A percentile compares a stretch with the other conserved stretches of the same genome.
Conservation (phyloP, 129 eudicot genomes). For the Chrysanthemum seticuspe region DNA sequence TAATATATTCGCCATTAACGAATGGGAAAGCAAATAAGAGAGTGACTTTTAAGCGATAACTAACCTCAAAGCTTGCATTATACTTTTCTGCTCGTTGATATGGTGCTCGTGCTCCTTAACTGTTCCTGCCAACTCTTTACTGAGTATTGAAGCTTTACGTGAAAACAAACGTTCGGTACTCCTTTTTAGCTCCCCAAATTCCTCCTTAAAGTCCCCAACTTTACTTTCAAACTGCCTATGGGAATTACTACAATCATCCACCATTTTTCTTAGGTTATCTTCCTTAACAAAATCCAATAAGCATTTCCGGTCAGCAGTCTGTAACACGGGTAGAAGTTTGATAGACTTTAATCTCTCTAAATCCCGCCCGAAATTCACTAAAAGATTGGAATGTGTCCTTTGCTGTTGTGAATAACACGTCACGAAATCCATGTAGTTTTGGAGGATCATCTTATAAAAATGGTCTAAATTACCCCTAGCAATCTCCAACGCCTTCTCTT, state of each 20-base stretch:
- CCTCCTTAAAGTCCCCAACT: constrained; percentile 86
- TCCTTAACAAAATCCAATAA: constrained; percentile 86
- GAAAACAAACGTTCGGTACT: constrained; percentile 73
- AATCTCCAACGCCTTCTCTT: constrained; percentile 92
- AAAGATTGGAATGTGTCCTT: constrained; percentile 59
- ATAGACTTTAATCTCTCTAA: constrained; percentile 62
- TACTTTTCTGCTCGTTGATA: constrained; percentile 77
- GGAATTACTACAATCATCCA: constrained; percentile 77
- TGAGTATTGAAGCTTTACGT: constrained; percentile 59
- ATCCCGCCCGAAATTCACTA: constrained; percentile 69
- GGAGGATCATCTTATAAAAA: constrained; percentile 69
- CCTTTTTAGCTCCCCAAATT: constrained; percentile 78
- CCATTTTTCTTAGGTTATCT: constrained; percentile 67
- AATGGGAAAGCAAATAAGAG: constrained; percentile 4
- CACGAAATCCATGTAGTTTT: constrained; percentile 70
- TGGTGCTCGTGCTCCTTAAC: constrained; percentile 65
- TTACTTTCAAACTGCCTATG: constrained; percentile 90
- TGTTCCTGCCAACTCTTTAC: constrained; percentile 58
- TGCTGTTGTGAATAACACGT: constrained; percentile 76
- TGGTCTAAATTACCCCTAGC: constrained; percentile 87
- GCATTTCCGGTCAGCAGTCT: constrained; percentile 59
- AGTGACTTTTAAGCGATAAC: constrained; percentile 6
- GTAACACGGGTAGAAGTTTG: constrained; percentile 66
- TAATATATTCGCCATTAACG: background rate
- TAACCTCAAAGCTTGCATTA: constrained; percentile 89